Percentiles rank a stretch among this genome's conserved stretches.
These are phyloP conservation scores for Eimeria acervulina DNA, from an alignment of 169 alveolate species.

Conservation along the genomic window DNA sequence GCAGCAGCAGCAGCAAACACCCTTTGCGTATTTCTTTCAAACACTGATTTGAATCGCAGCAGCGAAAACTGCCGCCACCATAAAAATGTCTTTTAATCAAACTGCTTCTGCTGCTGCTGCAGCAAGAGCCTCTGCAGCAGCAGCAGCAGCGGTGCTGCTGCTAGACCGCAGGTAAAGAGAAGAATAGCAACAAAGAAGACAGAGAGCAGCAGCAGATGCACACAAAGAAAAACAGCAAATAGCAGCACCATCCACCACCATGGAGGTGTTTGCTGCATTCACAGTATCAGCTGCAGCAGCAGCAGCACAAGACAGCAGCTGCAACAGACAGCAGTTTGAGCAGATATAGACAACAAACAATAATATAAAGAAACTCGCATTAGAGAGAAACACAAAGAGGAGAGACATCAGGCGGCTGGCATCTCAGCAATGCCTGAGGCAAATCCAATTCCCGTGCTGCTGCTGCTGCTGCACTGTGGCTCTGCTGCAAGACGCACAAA, in stretches of 20 bases:
- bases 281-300: neutral
- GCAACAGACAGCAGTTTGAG: too few species aligned
- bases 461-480: constrained; percentile 18
- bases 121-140: neutral
- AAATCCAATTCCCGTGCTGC: neutral
- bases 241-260: neutral
- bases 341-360: too few species aligned
- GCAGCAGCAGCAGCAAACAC: constrained; percentile 28
- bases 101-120: neutral
- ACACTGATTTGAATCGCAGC: neutral
- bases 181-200: constrained; percentile 6
- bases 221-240: too few species aligned
- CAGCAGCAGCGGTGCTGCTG: constrained; percentile 26
- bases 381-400: neutral
- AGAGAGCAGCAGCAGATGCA: constrained; percentile 3
- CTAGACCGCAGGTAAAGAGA: neutral
- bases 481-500: constrained; percentile 10
- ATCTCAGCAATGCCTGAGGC: neutral
- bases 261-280: neutral
- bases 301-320: too few species aligned
- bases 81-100: neutral
- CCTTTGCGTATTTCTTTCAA: too few species aligned
- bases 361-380: too few species aligned
- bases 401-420: neutral
- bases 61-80: neutral